Evolutionary conservation across 345 rosid genomes (phyloP), one percentile per base, ranked within the genome.

Genomic region (Iberis pinnata): DNA sequence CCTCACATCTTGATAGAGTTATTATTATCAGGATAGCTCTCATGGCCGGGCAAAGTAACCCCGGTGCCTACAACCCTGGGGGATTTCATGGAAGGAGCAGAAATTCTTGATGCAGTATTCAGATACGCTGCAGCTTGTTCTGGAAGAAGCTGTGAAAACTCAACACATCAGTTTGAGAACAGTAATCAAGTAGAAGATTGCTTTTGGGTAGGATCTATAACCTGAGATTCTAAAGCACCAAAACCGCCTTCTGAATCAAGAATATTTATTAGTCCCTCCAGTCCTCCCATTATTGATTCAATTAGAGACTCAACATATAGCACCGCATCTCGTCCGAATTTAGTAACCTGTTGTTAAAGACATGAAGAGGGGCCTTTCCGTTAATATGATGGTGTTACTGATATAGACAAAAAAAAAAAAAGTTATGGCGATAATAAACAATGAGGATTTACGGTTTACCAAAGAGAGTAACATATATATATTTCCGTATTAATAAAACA

Each of bases 161-260:
- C 41, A 26, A 36, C 38, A 44, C 25, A 51, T 75, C 60, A 73
- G 70, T 63, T 60, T 41, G 47, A 33, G 46, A 47, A 47, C 22
- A 43, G 13, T 36, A 50, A 32, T 62, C 47, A 8, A 33, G 29
- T 61, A 41, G 18, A 62, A 6, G 27, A 43, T 37, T 36, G n/a
- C 15, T 15, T 58, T 19, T 51, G 8, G 20, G 27, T 18, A 49
- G 19, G 48, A 60, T 40, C 1, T 25, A 26, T 39, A 69, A 92
- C 99, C 95, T 88, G 99, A 64, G 79, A 73, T 71, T 88, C 99
- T 49, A 88, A 71, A 65, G 97, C 99, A 29, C 99, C 97, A 76
- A 92, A 83, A 25, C 99, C 99, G 63, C 99, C 99, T 74, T 88
- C 99, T 48, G 99, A 92, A 73, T 92, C 99, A 55, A 92, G 95